Base-by-base conservation (phyloP, 2,329 filamentous ascomycete genomes). In the Magnaporthiopsis rhizophila region DNA sequence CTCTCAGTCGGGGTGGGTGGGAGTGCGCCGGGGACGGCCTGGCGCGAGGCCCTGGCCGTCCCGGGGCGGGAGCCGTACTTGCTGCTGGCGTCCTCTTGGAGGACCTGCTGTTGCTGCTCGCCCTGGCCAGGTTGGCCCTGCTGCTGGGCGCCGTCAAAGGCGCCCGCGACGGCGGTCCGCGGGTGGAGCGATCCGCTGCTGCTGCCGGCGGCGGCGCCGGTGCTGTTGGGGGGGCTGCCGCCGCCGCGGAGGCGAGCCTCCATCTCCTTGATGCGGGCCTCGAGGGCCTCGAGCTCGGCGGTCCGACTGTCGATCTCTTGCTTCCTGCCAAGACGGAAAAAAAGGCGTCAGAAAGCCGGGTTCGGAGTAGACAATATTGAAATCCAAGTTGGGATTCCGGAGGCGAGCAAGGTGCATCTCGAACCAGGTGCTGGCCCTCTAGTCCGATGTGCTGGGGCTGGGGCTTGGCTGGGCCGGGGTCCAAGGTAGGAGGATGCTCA, bases 231-330 rank as follows among this genome's bases (percentile, higher is more conserved):
- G 1, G 62, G 62, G 62, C 62, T 63, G 34, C n/a, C 34, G 30
- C 56, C 24, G 34, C 58, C 24, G 21, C 36, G 62, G 30, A 98
- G 83, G 59, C 89, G 89, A 69, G 89, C 84, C 77, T 97, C 93
- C 77, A 95, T 92, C 72, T 92, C 92, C 70, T 87, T 89, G 70
- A 98, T 86, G 70, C 88, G 88, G 63, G 87, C 87, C 78, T 97
- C 92, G 71, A 98, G 88, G 65, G 88, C 87, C 76, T 96, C 89
- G 69, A 98, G 88, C 77, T 97, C 91, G 67, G 87, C 85, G 64
- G 85, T 86, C 74, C 91, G 90, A 63, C 83, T 85, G 68, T 83
- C 84, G 73, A 98, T 88, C 66, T 86, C 84, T 73, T 92, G 87
- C 78, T 95, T 95, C 77, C 92, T 97, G 74, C 68, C 63, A 53